Conservation (phyloP, 2,329 filamentous ascomycete species). For the Aspergillus bombycis region DNA sequence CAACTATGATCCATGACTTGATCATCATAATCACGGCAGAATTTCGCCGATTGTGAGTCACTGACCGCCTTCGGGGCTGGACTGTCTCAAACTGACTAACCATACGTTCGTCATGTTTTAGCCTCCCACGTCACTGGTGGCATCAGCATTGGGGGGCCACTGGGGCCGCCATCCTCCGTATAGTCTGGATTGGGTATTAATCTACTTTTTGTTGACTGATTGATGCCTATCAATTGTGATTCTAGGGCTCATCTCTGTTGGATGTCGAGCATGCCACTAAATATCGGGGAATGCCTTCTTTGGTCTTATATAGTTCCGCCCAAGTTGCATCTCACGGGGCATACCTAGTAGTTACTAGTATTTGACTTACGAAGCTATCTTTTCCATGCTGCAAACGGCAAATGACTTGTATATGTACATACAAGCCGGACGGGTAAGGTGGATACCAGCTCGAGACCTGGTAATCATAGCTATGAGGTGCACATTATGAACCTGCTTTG, state of each 20-base stretch:
- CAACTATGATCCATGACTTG: background rate
- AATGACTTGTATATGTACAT: background rate
- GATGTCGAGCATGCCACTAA: background rate
- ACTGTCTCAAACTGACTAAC: background rate
- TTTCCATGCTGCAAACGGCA: background rate
- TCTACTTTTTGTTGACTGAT: background rate
- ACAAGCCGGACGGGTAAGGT: background rate
- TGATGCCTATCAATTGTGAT: background rate
- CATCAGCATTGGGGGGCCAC: slow-evolving; percentile 1
- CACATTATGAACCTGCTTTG: background rate
- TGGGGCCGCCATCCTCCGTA: background rate
- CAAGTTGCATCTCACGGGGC: background rate
- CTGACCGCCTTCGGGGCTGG: slow-evolving; percentile 7
- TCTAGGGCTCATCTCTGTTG: background rate
- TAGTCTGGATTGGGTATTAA: slow-evolving; percentile 3
- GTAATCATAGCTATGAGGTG: background rate
- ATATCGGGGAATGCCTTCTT: background rate
- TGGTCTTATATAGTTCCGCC: background rate
- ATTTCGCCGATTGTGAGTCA: slow-evolving; percentile 6
- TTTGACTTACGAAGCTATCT: background rate
- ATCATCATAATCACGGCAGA: slow-evolving; percentile 8
- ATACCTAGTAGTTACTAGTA: background rate
- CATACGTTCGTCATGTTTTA: slow-evolving; percentile 1
- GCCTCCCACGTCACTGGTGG: slow-evolving; percentile 11
- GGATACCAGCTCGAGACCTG: background rate